Evolutionary conservation across 192 early-diverging fungal genomes (phyloP).

Genomic region (Backusella morwellensis): DNA sequence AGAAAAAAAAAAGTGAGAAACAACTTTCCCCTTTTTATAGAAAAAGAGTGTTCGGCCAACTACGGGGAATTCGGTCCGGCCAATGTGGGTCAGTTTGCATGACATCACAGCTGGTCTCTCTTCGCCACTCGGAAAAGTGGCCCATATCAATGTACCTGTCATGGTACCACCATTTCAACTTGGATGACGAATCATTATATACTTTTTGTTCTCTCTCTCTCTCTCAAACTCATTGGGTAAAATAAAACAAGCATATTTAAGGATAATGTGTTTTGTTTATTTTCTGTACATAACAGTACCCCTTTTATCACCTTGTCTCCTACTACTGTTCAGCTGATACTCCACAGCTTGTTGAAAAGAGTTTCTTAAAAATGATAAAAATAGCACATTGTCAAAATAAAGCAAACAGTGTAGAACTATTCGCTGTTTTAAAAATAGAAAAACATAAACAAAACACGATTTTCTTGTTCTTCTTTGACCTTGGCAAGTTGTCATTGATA

Average conservation of each 20-base stretch:
- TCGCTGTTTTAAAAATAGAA: neutral
- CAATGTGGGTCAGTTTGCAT: neutral
- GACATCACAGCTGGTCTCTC: neutral
- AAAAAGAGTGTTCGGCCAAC: neutral
- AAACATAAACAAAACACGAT: neutral
- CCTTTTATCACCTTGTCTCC: neutral
- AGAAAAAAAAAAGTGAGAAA: neutral
- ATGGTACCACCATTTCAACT: neutral
- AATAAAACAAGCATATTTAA: neutral
- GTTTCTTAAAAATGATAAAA: neutral
- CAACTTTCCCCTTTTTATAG: neutral
- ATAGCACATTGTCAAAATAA: neutral
- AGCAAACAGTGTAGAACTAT: neutral
- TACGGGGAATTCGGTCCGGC: neutral
- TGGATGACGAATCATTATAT: neutral
- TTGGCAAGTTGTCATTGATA: neutral
- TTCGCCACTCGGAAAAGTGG: conserved; percentile 2
- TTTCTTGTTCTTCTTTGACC: neutral
- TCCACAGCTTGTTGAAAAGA: neutral
- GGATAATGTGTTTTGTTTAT: neutral
- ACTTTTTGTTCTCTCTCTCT: no score
- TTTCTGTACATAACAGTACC: neutral
- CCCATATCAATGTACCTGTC: neutral
- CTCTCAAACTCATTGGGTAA: neutral
- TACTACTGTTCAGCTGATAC: neutral